Evolutionary conservation across 768 basidiomycete species (phyloP), one percentile per base, ranked within the genome.

Genomic region (Termitomyces sp.): DNA sequence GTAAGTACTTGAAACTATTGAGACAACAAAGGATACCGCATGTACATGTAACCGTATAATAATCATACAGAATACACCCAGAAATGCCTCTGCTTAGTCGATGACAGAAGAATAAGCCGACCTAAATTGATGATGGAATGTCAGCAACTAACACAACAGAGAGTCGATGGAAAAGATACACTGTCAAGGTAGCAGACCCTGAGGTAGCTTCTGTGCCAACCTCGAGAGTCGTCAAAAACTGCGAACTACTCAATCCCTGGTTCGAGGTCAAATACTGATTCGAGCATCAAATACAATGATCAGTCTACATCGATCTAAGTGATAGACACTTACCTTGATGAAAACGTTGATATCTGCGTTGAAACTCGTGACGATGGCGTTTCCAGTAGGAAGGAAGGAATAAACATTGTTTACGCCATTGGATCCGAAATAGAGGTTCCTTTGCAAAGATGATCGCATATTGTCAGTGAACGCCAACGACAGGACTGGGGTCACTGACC

Each of bases 181-280:
- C 81, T 0, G 73, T 77, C 8, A 87, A 68, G 0, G 74, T 78
- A 10, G 81, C 84, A 29, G 73, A 72, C n/a, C 85, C 85, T 11
- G 75, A 75, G 0, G 82, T 86, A 16, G 81, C 80, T 67, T 89
- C 87, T 0, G 82, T 83, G 6, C 87, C 87, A 7, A 76, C 85
- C 63, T 88, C 85, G 1, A 78, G 78, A 12, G 79, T 84, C 37
- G 68, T 77, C 52, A 88, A 73, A 70, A 77, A 88, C 62, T 88
- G 79, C 3, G 82, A 79, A 14, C 76, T 64, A 57, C 70, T 68
- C 32, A 89, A 60, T 5, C 76, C 73, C 34, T 78, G 71, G 45
- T 74, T 69, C 9, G 76, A 52, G 0, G 78, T 79, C 63, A 89
- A 67, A 60, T 83, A 81, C 84, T 87, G 19, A 52, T 54, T 3